Base-by-base conservation (phyloP, 2,329 filamentous ascomycete genomes). In the Fusarium piperis region DNA sequence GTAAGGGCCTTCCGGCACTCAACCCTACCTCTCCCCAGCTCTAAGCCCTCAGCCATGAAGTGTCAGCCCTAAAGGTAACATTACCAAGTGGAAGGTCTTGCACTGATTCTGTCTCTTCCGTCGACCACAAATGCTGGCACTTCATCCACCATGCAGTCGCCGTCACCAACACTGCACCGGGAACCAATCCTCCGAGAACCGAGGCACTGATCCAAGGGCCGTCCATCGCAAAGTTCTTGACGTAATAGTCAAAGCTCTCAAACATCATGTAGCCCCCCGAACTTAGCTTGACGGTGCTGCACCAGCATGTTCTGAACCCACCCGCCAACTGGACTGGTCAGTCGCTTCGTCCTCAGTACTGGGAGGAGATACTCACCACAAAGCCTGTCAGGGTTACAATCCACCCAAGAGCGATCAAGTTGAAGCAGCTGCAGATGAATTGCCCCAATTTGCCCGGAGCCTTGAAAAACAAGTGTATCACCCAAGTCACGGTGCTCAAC, bases 391-490 rank as follows among this genome's bases (percentile, higher is more conserved):
- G 2, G 3, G 26, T 51, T 2, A 30, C 2, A 18, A 51, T 13
- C 44, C 44, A 51, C 0, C 26, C 44, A 13, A 51, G 16, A 8
- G 44, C 6, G 1, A 51, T 10, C 1, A 51, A 51, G 26, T 51
- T 51, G 26, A 30, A 48, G 0, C 1, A 2, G 2, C 3, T 30
- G 26, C 44, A 51, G 11, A 13, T 3, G 0, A 12, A 5, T 0
- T 18, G 26, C 6, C 6, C 44, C 26, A 10, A 12, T 12, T 51
- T 30, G 1, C 44, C 26, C 0, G 44, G 44, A 3, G 16, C 26
- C 11, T 51, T 51, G 26, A 2, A 4, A 13, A n/a, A 3, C 2
- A 51, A 3, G 26, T 51, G 44, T 5, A 4, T 2, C 16, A 5
- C 16, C 44, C 44, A 51, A 13, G 44, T 30, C 2, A 51, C 6